These are phyloP conservation scores for Aspergillus ibericus DNA, from an alignment of 2,329 filamentous ascomycete genomes.

Conservation along the genomic window DNA sequence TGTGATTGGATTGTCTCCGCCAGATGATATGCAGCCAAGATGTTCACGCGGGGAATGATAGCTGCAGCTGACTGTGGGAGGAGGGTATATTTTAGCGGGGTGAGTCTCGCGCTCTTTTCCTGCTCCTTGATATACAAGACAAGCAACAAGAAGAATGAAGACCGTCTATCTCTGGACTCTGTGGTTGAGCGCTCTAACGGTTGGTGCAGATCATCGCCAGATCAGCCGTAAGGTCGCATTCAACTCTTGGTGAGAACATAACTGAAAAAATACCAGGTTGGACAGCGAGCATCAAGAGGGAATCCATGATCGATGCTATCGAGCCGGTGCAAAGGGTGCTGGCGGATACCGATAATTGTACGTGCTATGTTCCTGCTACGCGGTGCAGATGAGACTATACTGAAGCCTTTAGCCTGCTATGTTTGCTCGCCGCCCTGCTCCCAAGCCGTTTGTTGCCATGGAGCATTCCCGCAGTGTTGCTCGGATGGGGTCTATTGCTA, in stretches of 20 bases:
- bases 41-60: neutral
- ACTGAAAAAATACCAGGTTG: neutral
- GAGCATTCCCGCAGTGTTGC: slow-evolving; percentile 10
- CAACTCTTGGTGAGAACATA: neutral
- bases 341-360: neutral
- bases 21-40: neutral
- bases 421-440: slow-evolving; percentile 11
- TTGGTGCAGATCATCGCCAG: neutral
- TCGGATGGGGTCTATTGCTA: slow-evolving; percentile 10
- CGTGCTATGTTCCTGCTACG: neutral
- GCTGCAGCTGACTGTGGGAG: neutral
- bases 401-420: slow-evolving; percentile 3
- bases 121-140: neutral
- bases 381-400: neutral
- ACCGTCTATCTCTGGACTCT: neutral
- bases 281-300: neutral
- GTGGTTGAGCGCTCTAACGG: neutral
- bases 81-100: neutral
- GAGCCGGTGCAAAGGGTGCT: neutral
- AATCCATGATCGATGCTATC: neutral
- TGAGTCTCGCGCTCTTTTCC: neutral
- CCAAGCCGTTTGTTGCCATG: slow-evolving; percentile 6
- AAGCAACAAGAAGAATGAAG: neutral
- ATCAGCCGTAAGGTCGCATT: neutral
- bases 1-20: neutral